Evolutionary conservation across 129 eudicot species (phyloP), one percentile per base, ranked within the genome.

Genomic region (Rutidosis leptorrhynchoides): DNA sequence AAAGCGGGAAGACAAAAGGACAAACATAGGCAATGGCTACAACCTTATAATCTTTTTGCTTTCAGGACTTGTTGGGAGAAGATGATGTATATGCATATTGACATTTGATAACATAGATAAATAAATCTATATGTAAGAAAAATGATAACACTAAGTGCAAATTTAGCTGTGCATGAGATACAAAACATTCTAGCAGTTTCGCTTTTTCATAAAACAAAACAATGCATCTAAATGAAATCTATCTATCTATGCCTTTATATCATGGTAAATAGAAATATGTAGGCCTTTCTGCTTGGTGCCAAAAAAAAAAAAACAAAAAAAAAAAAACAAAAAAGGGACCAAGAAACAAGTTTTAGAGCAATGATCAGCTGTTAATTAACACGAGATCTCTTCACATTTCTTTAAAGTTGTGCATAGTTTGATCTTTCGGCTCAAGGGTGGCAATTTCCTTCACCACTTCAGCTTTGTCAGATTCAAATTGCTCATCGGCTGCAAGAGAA

Each of bases 401-500:
- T n/a, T 61, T 28, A 67, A 51, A 70, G 74, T 68, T 9, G 78
- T 62, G 66, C 76, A 70, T 53, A 76, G 62, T 28, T n/a, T 58
- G 74, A 49, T 33, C 73, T 61, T 40, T 71, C 24, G 69, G 70
- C 79, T 84, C 84, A 58, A 81, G 84, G 53, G 72, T 51, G 26
- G 81, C 90, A 14, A 84, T 84, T 72, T 81, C 86, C 60, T 76
- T 76, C 58, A 84, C 83, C 72, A 84, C 86, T 75, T 84, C 84
- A 76, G 86, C 82, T 62, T 72, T 81, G 80, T 84, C 90, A 17
- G 82, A 61, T 61, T 84, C 79, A 29, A 84, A 84, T 33, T 81
- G 80, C 62, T 78, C 83, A 58, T 78, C 78, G 33, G 78, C 86
- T 84, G 82, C 57, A 53, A 22, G 58, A 67, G 11, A 62, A 42